A percentile compares a stretch with the other conserved stretches of the same genome.
Evolutionary conservation across 192 early-diverging fungal species (phyloP).

Genomic region (Gorgonomyces haynaldii): DNA sequence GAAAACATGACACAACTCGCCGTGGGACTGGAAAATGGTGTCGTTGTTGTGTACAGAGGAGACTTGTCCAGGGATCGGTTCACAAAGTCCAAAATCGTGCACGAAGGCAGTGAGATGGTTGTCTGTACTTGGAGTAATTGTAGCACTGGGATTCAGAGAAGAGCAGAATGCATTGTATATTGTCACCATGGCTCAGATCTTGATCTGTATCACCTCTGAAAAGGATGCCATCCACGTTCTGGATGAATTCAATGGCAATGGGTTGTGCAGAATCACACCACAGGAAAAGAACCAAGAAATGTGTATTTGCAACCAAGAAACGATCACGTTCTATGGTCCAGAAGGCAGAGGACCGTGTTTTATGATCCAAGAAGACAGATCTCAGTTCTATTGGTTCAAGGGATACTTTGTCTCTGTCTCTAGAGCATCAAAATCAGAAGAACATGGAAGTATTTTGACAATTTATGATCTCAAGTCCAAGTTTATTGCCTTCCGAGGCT

Average conservation of each 20-base stretch:
- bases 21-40: conserved; percentile 84
- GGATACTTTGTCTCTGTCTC: conserved; percentile 66
- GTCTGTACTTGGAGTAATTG: conserved; percentile 45
- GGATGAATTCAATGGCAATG: background rate
- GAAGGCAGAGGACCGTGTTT: conserved; percentile 90
- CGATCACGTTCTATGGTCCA: conserved; percentile 80
- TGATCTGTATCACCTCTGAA: conserved; percentile 47
- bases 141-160: conserved; percentile 66
- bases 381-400: conserved; percentile 56
- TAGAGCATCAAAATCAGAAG: conserved; percentile 2
- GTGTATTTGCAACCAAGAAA: conserved; percentile 68
- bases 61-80: conserved; percentile 67
- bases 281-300: conserved; percentile 59
- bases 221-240: background rate
- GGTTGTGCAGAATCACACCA: conserved; percentile 32
- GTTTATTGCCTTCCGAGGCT: conserved; percentile 76
- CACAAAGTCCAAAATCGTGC: conserved; percentile 68
- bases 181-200: conserved; percentile 49
- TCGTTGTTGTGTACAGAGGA: conserved; percentile 62
- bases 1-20: conserved; percentile 79
- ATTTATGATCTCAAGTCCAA: conserved; percentile 90
- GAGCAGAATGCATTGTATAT: conserved; percentile 55
- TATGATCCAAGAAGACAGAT: conserved; percentile 72
- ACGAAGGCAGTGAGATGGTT: conserved; percentile 73
- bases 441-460: conserved; percentile 39